Evolutionary conservation across 345 rosid species (phyloP).

Genomic region (Heritiera fomes): DNA sequence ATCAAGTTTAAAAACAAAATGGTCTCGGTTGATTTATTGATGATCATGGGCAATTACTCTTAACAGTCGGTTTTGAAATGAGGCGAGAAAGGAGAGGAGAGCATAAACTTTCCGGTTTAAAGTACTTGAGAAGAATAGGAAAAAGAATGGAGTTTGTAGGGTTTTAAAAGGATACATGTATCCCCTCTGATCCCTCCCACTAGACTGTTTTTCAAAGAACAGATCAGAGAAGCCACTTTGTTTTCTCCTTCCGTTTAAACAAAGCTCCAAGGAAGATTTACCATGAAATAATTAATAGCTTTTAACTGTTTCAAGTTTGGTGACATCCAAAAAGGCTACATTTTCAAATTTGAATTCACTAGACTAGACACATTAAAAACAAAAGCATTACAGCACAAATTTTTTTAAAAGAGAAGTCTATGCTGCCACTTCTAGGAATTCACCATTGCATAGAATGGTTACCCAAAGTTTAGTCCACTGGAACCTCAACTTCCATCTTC

Average conservation of each 20-base stretch:
- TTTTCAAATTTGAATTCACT: not conserved
- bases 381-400: not conserved
- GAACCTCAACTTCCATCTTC: constrained; percentile 83
- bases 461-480: constrained; percentile 51
- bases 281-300: not conserved
- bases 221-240: not conserved
- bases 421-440: not conserved
- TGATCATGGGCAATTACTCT: too few species aligned
- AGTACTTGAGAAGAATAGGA: too few species aligned
- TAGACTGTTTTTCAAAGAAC: not conserved
- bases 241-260: not conserved
- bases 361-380: not conserved
- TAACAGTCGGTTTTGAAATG: too few species aligned
- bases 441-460: not conserved
- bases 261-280: not conserved
- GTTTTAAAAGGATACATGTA: too few species aligned
- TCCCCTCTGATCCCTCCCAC: not conserved
- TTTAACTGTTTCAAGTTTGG: not conserved
- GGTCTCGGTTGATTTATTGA: too few species aligned
- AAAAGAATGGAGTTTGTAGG: too few species aligned
- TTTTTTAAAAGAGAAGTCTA: not conserved
- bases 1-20: too few species aligned
- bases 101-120: too few species aligned
- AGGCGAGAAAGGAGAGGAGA: too few species aligned
- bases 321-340: not conserved